Conservation (phyloP, 331 rosid species). For the Rosa hybrid region DNA sequence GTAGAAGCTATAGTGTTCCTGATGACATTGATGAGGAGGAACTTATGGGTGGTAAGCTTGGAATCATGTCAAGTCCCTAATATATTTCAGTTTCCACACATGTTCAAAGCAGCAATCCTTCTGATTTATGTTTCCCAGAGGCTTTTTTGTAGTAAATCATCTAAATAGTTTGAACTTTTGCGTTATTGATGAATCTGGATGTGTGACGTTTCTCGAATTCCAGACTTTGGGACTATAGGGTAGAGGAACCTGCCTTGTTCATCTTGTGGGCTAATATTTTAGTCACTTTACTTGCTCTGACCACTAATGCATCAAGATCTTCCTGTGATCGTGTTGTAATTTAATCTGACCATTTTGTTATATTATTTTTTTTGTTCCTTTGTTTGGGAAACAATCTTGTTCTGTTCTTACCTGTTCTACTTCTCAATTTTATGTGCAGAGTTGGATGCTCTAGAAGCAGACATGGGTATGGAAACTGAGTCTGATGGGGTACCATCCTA, state of each 20-base stretch:
- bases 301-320: neutral
- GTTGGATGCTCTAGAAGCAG: conserved; percentile 89
- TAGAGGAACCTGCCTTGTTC: neutral
- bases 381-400: neutral
- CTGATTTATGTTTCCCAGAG: neutral
- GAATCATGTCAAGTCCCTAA: conserved; percentile 7
- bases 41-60: conserved; percentile 88
- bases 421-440: conserved; percentile 46
- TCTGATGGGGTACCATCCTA: conserved; percentile 89
- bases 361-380: neutral
- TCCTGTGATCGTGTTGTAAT: neutral
- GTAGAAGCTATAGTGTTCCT: conserved; percentile 95
- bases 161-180: neutral
- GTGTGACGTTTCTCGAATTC: neutral
- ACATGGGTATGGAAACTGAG: conserved; percentile 88
- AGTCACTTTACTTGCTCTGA: neutral
- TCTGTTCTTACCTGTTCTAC: neutral
- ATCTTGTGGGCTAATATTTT: neutral
- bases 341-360: neutral
- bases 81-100: conserved; percentile 4
- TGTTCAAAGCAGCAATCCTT: neutral
- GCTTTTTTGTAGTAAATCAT: conserved; percentile 6
- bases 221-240: neutral
- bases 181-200: neutral
- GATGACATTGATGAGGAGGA: conserved; percentile 97